Conservation (phyloP, 345 rosid genomes). For the Salix purpurea region DNA sequence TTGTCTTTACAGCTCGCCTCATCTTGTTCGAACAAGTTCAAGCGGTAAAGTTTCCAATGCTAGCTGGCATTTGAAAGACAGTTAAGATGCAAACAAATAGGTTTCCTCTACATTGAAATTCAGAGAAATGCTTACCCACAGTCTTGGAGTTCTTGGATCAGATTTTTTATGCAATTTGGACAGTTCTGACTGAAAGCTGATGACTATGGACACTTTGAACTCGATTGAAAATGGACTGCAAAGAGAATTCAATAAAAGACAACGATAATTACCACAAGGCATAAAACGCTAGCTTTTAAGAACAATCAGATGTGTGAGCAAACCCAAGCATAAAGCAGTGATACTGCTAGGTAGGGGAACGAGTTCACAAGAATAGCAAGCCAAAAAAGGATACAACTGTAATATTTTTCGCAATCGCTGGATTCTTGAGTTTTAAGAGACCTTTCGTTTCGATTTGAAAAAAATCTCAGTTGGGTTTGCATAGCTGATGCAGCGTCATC, state of each 20-base stretch:
- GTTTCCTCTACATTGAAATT: neutral
- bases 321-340: neutral
- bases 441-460: too few species aligned
- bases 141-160: constrained; percentile 81
- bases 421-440: too few species aligned
- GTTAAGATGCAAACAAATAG: constrained; percentile 14
- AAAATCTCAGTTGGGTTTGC: too few species aligned
- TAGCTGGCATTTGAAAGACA: constrained; percentile 39
- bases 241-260: neutral
- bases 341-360: too few species aligned
- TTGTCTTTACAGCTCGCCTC: constrained; percentile 16
- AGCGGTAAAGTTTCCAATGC: constrained; percentile 83
- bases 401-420: too few species aligned
- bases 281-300: neutral
- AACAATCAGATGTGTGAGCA: too few species aligned
- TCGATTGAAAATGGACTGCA: constrained; percentile 83
- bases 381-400: too few species aligned
- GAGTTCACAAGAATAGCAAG: too few species aligned
- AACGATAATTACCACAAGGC: neutral
- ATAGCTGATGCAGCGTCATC: too few species aligned
- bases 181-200: constrained; percentile 63
- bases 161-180: constrained; percentile 60
- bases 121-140: constrained; percentile 60
- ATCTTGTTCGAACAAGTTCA: constrained; percentile 66
- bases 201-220: constrained; percentile 68